These are phyloP conservation scores for Strobilomyces dryophilus DNA, from an alignment of 768 basidiomycete species.

Conservation along the genomic window DNA sequence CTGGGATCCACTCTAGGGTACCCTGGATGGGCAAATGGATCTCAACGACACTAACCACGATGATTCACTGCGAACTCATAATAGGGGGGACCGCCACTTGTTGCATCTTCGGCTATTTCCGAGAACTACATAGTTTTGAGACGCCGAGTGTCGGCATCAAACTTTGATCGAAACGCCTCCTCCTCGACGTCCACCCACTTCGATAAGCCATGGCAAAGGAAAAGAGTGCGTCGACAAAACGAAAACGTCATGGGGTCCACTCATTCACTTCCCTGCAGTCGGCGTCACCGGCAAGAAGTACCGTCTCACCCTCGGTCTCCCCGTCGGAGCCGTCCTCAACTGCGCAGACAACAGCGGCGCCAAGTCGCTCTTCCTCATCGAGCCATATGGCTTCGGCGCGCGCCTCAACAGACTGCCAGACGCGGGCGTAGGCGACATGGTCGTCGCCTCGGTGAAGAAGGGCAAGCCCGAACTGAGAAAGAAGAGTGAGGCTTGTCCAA, in stretches of 20 bases:
- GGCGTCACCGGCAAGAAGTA: slow-evolving; percentile 90
- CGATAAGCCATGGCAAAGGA: slow-evolving; percentile 23
- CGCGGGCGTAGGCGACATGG: slow-evolving; percentile 93
- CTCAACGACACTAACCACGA: too few species aligned
- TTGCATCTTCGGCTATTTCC: too few species aligned
- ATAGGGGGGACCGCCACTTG: too few species aligned
- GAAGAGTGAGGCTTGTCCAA: slow-evolving; percentile 65
- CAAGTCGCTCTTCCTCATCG: slow-evolving; percentile 92
- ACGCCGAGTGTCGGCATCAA: slow-evolving; percentile 20
- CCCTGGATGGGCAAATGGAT: too few species aligned
- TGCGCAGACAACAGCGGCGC: slow-evolving; percentile 99
- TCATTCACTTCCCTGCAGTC: slow-evolving; percentile 27
- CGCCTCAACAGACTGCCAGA: slow-evolving; percentile 97
- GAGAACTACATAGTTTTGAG: slow-evolving; percentile 15
- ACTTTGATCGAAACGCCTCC: slow-evolving; percentile 12
- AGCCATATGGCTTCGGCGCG: slow-evolving; percentile 93
- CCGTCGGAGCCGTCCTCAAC: slow-evolving; percentile 91
- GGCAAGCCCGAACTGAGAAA: slow-evolving; percentile 99
- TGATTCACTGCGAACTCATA: too few species aligned
- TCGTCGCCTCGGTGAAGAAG: slow-evolving; percentile 97
- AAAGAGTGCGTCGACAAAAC: slow-evolving; percentile 7
- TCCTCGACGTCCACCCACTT: slow-evolving; percentile 1
- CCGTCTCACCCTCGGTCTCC: slow-evolving; percentile 92
- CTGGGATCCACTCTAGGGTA: too few species aligned
- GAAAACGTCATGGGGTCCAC: background rate